Evolutionary conservation across 1,139 yeast species (phyloP), one percentile per base, ranked within the genome.

Genomic region (Geotrichum klebahnii): DNA sequence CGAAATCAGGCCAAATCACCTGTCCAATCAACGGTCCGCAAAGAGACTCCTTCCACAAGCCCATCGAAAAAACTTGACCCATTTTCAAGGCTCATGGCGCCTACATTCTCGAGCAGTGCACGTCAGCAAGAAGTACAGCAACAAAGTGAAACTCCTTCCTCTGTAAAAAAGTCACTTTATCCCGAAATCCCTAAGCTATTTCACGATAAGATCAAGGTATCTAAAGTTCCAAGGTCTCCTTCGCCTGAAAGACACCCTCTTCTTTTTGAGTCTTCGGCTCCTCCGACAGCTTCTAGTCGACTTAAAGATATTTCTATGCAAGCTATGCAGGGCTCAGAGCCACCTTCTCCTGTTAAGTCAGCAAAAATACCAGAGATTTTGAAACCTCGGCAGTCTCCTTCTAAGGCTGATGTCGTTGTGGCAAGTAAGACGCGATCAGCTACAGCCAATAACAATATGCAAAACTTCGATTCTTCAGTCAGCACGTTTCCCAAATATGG

Each of bases 61-160:
- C 48, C 48, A 3, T 33, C 43, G 8, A 37, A 23, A 14, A 37
- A 37, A 24, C 14, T 24, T 3, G 51, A 48, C 24, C 29, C 41
- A 6, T 38, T 44, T 26, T 43, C 51, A 5, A 34, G 51, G 19
- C 23, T 48, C 2, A 39, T 41, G 32, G 44, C 48, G 2, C 51
- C 46, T 24, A 48, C 51, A 5, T 23, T n/a, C 14, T 24, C 51
- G 5, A 48, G 51, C n/a, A 43, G 22, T 23, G 51, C 48, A 23
- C 35, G 50, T 9, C 43, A 22, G 16, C 26, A 29, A 23, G 44
- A 40, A 2, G 19, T 9, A 29, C 35, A 40, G 10, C 29, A 26
- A 26, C 9, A 8, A 26, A 26, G 6, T 6, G 33, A 5, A 4
- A 5, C 36, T 4, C 16, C 42, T 9, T 12, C 20, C n/a, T 32